A percentile compares a stretch with the other conserved stretches of the same genome.
phyloP scores from a whole-genome alignment of 805 yeast genomes.

The Ogataea salicorniae region DNA sequence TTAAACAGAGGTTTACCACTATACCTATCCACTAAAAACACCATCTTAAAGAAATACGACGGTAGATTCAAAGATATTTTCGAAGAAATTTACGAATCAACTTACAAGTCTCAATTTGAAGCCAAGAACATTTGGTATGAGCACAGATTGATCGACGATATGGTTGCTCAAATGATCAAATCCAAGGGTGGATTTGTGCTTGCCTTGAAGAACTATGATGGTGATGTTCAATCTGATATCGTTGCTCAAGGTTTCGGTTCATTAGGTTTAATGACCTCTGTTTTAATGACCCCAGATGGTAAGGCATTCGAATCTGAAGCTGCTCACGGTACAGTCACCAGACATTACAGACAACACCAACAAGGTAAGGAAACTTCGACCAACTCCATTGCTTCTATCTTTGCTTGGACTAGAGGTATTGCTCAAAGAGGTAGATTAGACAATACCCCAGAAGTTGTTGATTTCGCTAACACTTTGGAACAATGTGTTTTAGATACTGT shows the following conservation, averaged over 20 bases:
- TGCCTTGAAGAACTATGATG: constrained; percentile 81
- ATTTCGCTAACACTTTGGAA: constrained; percentile 63
- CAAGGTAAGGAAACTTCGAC: constrained; percentile 80
- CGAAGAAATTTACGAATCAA: constrained; percentile 55
- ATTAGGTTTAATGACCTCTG: constrained; percentile 79
- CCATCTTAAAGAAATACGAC: constrained; percentile 76
- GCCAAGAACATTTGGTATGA: constrained; percentile 62
- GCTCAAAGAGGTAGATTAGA: constrained; percentile 79
- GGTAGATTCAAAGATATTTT: constrained; percentile 81
- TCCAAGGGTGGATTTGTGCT: constrained; percentile 78
- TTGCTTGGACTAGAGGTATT: constrained; percentile 84
- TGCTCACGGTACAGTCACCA: constrained; percentile 84
- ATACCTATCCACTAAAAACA: constrained; percentile 71
- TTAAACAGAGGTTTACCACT: constrained; percentile 57
- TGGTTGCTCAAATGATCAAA: constrained; percentile 86
- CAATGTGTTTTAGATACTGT: constrained; percentile 68
- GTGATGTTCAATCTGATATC: constrained; percentile 81
- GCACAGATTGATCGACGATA: constrained; percentile 79
- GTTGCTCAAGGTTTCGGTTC: constrained; percentile 88
- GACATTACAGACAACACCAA: constrained; percentile 80
- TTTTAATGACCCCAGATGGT: constrained; percentile 78
- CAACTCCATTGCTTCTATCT: constrained; percentile 79
- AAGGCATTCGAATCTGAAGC: constrained; percentile 83
- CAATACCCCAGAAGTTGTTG: constrained; percentile 61
- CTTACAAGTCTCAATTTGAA: constrained; percentile 55